Evolutionary conservation across 768 basidiomycete genomes (phyloP).

Genomic region (Hygrocybe coccinea): DNA sequence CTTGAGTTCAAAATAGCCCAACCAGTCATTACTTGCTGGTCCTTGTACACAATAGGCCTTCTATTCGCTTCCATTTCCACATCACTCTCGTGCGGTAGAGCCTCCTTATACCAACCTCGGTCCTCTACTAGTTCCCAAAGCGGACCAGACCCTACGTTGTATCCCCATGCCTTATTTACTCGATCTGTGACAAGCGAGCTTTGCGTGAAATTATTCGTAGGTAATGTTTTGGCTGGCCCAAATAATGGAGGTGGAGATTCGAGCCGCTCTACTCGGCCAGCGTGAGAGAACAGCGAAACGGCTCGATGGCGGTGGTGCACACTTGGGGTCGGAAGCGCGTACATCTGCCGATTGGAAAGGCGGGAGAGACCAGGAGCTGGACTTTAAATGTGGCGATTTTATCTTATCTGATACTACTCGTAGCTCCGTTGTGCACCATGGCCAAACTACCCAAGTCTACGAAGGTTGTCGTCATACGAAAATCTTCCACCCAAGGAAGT

Average conservation of each 20-base stretch:
- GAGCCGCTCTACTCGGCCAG: constrained; percentile 59
- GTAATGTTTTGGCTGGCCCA: constrained; percentile 31
- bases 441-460: constrained; percentile 38
- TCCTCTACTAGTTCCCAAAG: constrained; percentile 79
- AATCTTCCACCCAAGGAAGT: constrained; percentile 34
- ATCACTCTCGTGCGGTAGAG: constrained; percentile 29
- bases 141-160: constrained; percentile 70
- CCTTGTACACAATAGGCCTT: constrained; percentile 55
- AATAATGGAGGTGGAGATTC: constrained; percentile 48
- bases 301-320: constrained; percentile 72
- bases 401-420: constrained; percentile 5
- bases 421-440: not conserved
- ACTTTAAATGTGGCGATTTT: constrained; percentile 13
- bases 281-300: constrained; percentile 50
- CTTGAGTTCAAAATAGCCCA: constrained; percentile 42
- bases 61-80: constrained; percentile 44
- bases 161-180: constrained; percentile 67
- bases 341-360: constrained; percentile 46
- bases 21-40: constrained; percentile 39
- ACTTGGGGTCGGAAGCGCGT: constrained; percentile 58
- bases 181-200: constrained; percentile 45
- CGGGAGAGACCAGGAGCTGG: constrained; percentile 26
- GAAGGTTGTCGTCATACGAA: constrained; percentile 45
- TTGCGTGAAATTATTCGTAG: constrained; percentile 57
- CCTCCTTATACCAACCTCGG: constrained; percentile 72